A percentile compares a stretch with the other conserved stretches of the same genome.
These are phyloP conservation scores for Musa balbisiana DNA, from an alignment of 202 grass and related monocot genomes.

Conservation along the genomic window DNA sequence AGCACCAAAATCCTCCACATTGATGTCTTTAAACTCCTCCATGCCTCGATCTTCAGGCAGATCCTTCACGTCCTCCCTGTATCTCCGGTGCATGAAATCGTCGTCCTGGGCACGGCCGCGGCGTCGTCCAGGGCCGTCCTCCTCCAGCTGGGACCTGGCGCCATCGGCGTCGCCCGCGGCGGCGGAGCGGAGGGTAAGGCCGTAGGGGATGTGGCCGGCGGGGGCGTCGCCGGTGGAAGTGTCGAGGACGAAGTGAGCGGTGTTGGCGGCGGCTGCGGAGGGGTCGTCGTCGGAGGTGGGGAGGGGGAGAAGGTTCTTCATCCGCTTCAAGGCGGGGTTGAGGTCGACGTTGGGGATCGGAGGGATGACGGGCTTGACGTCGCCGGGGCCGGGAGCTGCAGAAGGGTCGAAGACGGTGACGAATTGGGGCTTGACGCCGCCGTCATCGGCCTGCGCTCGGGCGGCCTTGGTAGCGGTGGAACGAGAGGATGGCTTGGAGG, in stretches of 20 bases:
- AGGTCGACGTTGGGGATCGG: constrained; percentile 67
- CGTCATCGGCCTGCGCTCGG: constrained; percentile 6
- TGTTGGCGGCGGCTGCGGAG: constrained; percentile 31
- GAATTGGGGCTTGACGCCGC: constrained; percentile 35
- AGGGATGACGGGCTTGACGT: constrained; percentile 41
- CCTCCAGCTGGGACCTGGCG: constrained; percentile 7
- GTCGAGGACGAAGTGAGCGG: constrained; percentile 60
- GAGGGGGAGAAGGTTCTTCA: constrained; percentile 54
- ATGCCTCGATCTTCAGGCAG: constrained; percentile 68
- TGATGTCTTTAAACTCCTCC: constrained; percentile 58
- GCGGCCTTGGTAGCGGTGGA: not conserved
- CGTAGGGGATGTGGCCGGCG: constrained; percentile 46
- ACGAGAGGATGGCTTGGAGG: constrained; percentile 23
- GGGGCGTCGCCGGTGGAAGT: constrained; percentile 54
- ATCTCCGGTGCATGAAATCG: constrained; percentile 56
- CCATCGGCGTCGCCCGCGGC: not conserved
- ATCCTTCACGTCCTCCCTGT: constrained; percentile 61
- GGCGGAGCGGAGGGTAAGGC: constrained; percentile 49
- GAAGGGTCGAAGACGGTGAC: constrained; percentile 82
- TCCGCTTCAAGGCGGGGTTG: constrained; percentile 35
- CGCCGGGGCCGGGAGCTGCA: constrained; percentile 36
- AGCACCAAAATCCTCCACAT: constrained; percentile 58
- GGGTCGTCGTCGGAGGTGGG: constrained; percentile 63
- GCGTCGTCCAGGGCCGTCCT: not conserved
- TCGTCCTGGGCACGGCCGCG: constrained; percentile 18